These are phyloP conservation scores for Botryosphaeria agaves DNA, from an alignment of 2,329 filamentous ascomycete species.

Conservation along the genomic window DNA sequence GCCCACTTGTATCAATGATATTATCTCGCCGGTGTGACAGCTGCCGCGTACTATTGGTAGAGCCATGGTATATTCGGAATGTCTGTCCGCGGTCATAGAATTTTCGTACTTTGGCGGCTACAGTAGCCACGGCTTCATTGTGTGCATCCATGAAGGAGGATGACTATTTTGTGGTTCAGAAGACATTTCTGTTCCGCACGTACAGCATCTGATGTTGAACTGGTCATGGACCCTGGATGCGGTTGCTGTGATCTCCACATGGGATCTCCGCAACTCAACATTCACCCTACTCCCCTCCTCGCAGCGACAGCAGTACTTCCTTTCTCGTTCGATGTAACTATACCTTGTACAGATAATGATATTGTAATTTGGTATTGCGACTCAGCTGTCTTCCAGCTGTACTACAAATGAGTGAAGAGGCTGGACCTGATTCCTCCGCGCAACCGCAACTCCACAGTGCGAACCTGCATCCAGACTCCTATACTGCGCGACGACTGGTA, in stretches of 20 bases:
- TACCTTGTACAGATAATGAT: too few species aligned
- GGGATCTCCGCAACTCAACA: too few species aligned
- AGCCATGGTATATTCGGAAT: constrained; percentile 63
- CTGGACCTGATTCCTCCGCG: neutral
- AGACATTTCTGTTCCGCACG: too few species aligned
- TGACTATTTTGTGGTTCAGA: too few species aligned
- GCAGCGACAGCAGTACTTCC: too few species aligned
- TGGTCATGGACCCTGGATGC: too few species aligned
- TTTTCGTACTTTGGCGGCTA: constrained; percentile 27
- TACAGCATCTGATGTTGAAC: too few species aligned
- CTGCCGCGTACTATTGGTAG: constrained; percentile 57
- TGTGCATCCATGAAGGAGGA: constrained; percentile 26
- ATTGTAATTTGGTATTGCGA: too few species aligned
- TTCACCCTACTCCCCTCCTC: too few species aligned
- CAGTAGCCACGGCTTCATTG: constrained; percentile 23
- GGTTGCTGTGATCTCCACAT: too few species aligned
- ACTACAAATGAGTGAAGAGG: neutral
- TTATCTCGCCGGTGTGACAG: constrained; percentile 25
- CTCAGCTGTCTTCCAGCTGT: too few species aligned
- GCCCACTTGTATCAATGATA: constrained; percentile 48
- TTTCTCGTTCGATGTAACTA: too few species aligned
- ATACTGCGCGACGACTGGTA: constrained; percentile 37
- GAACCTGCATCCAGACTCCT: constrained; percentile 28
- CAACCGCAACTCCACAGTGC: neutral
- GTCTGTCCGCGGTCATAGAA: constrained; percentile 37